A percentile compares a stretch with the other conserved stretches of the same genome.
These are phyloP conservation scores for Acacia confusa DNA, from an alignment of 306 rosid species.

Conservation along the genomic window DNA sequence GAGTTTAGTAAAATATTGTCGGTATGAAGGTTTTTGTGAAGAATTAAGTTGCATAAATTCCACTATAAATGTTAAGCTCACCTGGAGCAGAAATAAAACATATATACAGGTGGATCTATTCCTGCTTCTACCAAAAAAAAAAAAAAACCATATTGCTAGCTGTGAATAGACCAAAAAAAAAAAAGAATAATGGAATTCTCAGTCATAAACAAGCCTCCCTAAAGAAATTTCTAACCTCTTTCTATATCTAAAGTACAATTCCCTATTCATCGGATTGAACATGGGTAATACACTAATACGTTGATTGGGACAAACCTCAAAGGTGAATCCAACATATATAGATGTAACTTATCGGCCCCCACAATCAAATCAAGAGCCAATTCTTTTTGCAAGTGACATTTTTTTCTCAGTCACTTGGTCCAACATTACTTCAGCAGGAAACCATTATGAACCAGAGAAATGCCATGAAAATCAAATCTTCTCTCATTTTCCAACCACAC, in stretches of 20 bases:
- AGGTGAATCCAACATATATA: slow-evolving; percentile 24
- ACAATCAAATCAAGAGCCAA: slow-evolving; percentile 28
- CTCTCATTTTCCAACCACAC: slow-evolving; percentile 44
- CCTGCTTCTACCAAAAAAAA: slow-evolving; percentile 25
- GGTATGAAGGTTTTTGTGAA: too few relatives aligned
- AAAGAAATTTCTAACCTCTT: slow-evolving; percentile 40
- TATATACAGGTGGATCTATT: slow-evolving; percentile 39
- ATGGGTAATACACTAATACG: neutral
- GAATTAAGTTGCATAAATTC: slow-evolving; percentile 14
- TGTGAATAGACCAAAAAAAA: slow-evolving; percentile 19
- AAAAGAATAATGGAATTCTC: slow-evolving; percentile 41
- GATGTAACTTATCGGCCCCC: slow-evolving; percentile 23
- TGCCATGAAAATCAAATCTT: slow-evolving; percentile 15
- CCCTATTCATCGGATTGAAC: slow-evolving; percentile 32
- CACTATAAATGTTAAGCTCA: slow-evolving; percentile 38
- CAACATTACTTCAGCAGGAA: slow-evolving; percentile 31
- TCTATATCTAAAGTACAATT: slow-evolving; percentile 38
- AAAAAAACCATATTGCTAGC: slow-evolving; percentile 24
- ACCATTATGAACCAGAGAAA: slow-evolving; percentile 32
- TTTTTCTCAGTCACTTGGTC: neutral
- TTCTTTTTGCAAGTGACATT: slow-evolving; percentile 22
- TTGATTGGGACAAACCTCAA: slow-evolving; percentile 16
- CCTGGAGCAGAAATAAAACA: neutral
- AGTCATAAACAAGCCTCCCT: slow-evolving; percentile 46
- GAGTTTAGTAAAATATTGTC: too few relatives aligned